Conservation (phyloP, 805 yeast genomes). For the Starmerella cellae region DNA sequence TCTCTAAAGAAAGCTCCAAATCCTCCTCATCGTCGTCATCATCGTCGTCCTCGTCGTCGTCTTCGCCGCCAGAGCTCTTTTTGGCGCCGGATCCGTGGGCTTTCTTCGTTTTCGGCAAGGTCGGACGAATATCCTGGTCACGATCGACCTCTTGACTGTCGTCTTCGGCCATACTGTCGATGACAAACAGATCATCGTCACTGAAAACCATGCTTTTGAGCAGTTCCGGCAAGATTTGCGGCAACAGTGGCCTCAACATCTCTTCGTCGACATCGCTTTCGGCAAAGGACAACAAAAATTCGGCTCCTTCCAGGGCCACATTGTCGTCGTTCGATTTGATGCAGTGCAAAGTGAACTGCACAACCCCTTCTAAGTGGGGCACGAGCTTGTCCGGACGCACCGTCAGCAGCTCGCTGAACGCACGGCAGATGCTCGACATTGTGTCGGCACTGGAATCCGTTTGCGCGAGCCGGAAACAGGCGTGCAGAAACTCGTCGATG, state of each 20-base stretch:
- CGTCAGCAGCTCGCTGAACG: slow-evolving; percentile 60
- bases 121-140: slow-evolving; percentile 79
- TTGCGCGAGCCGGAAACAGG: slow-evolving; percentile 55
- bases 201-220: slow-evolving; percentile 76
- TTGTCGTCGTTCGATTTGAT: slow-evolving; percentile 53
- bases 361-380: slow-evolving; percentile 76
- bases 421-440: slow-evolving; percentile 60
- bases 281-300: slow-evolving; percentile 66
- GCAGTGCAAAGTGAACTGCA: slow-evolving; percentile 69
- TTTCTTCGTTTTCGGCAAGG: slow-evolving; percentile 52
- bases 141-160: slow-evolving; percentile 68
- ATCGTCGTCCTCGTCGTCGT: slow-evolving; percentile 37
- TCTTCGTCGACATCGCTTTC: slow-evolving; percentile 47
- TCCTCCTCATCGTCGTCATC: slow-evolving; percentile 65
- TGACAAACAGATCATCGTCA: slow-evolving; percentile 58
- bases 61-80: slow-evolving; percentile 11
- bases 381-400: slow-evolving; percentile 65
- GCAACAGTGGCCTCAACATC: slow-evolving; percentile 43
- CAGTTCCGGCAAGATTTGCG: slow-evolving; percentile 59
- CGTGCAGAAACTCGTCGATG: slow-evolving; percentile 51
- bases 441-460: slow-evolving; percentile 45
- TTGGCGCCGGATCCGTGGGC: slow-evolving; percentile 27
- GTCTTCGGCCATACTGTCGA: slow-evolving; percentile 57
- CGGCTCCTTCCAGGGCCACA: slow-evolving; percentile 86
- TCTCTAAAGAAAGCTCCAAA: slow-evolving; percentile 51